Evolutionary conservation across 2,329 filamentous ascomycete genomes (phyloP), one percentile per base, ranked within the genome.

Genomic region (Blastomyces emzantsi): DNA sequence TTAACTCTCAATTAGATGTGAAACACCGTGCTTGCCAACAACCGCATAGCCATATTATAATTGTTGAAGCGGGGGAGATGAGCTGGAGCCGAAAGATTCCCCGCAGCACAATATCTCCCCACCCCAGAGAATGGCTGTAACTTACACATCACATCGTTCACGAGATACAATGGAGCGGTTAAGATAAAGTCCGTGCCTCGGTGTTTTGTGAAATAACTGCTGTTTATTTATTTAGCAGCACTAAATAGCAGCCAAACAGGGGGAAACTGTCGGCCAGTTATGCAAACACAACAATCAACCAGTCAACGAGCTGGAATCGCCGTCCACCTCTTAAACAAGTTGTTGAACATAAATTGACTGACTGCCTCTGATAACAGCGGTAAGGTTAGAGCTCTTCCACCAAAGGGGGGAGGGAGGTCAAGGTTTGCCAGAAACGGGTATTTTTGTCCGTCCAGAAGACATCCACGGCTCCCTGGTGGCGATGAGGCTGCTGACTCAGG

Each of bases 401-500:
- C 5, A 19, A 45, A 15, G 13, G 17, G 41, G 4, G 15, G 41
- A 17, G 15, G 41, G n/a, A n/a, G n/a, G 28, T 43, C 41, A 36
- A 36, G 33, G 33, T 36, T 17, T 43, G 41, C 41, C 41, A 43
- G 41, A 13, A 13, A 4, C 41, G 9, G 17, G 8, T 45, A n/a
- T n/a, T 45, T 45, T n/a, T 19, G 41, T 19, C 17, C 13, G 15
- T 33, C 3, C 3, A 45, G 3, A 45, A 15, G 7, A 17, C 17
- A n/a, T 45, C 43, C 19, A n/a, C 5, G 17, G 43, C 6, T n/a
- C 19, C 1, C 19, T 22, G 8, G 45, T 47, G 45, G 45, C 45
- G 45, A 47, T 28, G 36, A 58, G 15, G 56, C 36, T 43, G 56
- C 56, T 58, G 56, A 58, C 56, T 58, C 56, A 58, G 54, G 19